Evolutionary conservation across 768 basidiomycete species (phyloP).

Genomic region (Leccinum ochraceum): DNA sequence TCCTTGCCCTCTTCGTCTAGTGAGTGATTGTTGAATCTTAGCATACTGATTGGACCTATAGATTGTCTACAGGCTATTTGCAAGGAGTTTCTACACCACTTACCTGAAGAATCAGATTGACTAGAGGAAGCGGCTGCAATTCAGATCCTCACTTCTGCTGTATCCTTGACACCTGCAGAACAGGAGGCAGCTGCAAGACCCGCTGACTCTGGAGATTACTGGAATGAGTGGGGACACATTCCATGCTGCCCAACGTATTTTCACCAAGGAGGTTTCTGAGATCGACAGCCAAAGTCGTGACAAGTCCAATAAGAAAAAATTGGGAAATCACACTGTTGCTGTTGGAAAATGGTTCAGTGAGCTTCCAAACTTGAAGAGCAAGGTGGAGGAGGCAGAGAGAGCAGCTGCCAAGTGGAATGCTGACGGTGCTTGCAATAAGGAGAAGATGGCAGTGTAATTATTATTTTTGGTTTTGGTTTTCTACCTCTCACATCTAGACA

Average conservation of each 20-base stretch:
- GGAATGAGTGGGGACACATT: not conserved
- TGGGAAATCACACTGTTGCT: not conserved
- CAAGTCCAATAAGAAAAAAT: not conserved
- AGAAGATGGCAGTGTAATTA: not conserved
- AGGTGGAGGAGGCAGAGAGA: not conserved
- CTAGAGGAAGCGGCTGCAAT: not conserved
- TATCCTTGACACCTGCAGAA: not conserved
- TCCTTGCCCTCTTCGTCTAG: not conserved
- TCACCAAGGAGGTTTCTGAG: not conserved
- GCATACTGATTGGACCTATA: not conserved
- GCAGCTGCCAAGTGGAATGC: not conserved
- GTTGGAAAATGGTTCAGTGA: constrained; percentile 2
- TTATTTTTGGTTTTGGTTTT: not conserved
- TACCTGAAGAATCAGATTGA: not conserved
- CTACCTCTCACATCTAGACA: not conserved
- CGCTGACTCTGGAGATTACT: not conserved
- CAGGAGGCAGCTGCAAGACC: not conserved
- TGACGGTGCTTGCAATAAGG: not conserved
- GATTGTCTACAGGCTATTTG: not conserved
- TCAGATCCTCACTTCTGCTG: not conserved
- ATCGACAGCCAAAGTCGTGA: not conserved
- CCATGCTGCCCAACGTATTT: not conserved
- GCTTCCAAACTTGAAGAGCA: not conserved
- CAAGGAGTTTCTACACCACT: not conserved
- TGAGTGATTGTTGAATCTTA: not conserved